Conservation (phyloP, 345 rosid genomes). For the Iberis pinnata region DNA sequence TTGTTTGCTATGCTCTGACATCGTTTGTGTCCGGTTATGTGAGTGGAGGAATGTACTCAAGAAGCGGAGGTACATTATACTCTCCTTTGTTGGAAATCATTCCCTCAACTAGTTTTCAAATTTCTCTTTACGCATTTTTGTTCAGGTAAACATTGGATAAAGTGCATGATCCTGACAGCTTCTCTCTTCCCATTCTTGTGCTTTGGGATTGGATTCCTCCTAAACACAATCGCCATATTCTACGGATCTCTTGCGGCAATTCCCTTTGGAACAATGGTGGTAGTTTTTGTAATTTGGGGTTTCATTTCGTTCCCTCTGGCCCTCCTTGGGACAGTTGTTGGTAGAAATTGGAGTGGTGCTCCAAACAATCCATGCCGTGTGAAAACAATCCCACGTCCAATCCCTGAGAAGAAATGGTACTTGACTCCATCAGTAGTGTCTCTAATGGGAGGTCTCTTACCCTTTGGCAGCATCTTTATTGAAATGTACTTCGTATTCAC, state of each 20-base stretch:
- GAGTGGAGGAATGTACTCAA: too few relatives aligned
- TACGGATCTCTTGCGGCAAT: constrained; percentile 95
- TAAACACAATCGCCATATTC: constrained; percentile 84
- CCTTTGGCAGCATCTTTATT: constrained; percentile 95
- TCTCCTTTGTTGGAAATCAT: neutral
- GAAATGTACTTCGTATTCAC: constrained; percentile 95
- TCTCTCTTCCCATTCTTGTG: constrained; percentile 91
- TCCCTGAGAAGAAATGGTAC: constrained; percentile 98
- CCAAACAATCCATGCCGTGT: constrained; percentile 97
- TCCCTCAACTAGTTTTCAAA: neutral
- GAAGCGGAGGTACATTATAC: too few relatives aligned
- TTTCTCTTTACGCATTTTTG: neutral
- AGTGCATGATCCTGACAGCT: constrained; percentile 93
- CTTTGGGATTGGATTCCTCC: constrained; percentile 80
- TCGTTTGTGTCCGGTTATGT: too few relatives aligned
- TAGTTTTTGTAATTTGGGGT: constrained; percentile 88
- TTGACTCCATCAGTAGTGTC: constrained; percentile 87
- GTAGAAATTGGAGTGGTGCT: constrained; percentile 94
- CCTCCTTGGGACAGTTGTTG: constrained; percentile 90
- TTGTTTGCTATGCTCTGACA: too few relatives aligned
- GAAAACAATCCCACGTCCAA: constrained; percentile 93
- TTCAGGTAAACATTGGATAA: constrained; percentile 90
- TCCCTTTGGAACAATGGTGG: constrained; percentile 95
- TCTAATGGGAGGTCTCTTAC: constrained; percentile 86
- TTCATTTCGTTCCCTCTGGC: constrained; percentile 96